Evolutionary conservation across 768 basidiomycete genomes (phyloP).

Genomic region (Dacryopinax primogenitus): DNA sequence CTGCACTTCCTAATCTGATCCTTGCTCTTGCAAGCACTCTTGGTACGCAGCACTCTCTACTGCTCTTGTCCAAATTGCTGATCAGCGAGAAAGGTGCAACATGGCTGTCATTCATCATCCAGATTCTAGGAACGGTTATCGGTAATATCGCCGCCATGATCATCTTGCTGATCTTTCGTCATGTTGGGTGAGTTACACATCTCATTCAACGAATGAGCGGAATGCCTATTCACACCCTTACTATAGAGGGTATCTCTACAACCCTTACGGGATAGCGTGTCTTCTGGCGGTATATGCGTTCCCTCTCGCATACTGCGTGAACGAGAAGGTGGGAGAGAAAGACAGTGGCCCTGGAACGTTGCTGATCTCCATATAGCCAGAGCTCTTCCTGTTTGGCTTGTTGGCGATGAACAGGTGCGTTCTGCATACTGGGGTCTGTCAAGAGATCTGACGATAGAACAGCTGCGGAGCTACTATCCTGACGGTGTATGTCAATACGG

Average conservation of each 20-base stretch:
- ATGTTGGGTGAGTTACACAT: background rate
- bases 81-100: conserved; percentile 19
- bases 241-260: background rate
- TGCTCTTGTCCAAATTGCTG: background rate
- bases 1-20: conserved; percentile 22
- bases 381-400: conserved; percentile 17
- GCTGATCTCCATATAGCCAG: conserved; percentile 12
- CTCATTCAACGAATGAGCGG: background rate
- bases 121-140: conserved; percentile 22
- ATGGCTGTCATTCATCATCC: conserved; percentile 24
- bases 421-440: background rate
- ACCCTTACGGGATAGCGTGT: conserved; percentile 17
- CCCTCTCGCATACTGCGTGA: conserved; percentile 17
- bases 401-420: conserved; percentile 19
- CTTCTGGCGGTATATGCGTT: conserved; percentile 17
- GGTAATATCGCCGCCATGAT: conserved; percentile 16
- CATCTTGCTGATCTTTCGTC: background rate
- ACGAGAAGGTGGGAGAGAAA: background rate
- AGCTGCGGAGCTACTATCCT: conserved; percentile 13
- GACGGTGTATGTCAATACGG: conserved; percentile 21
- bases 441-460: background rate
- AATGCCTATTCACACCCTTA: no score
- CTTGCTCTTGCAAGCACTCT: conserved; percentile 25
- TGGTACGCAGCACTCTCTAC: conserved; percentile 11
- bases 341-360: background rate